Base-by-base conservation (phyloP, 129 eudicot genomes). In the Lonicera japonica region DNA sequence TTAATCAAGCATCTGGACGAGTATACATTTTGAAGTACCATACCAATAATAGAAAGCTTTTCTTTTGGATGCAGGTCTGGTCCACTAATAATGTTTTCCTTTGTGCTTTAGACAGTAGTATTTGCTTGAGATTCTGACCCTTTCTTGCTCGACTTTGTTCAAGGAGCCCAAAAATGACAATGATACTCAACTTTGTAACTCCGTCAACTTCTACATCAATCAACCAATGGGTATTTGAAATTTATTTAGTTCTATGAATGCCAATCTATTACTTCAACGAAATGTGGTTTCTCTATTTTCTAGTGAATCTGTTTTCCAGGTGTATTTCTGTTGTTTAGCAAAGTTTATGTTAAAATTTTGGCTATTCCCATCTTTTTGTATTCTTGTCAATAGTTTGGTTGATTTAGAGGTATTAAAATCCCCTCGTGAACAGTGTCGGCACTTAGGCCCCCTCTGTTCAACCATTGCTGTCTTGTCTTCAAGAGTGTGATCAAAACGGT, bases 11-110 rank as follows among this genome's bases (percentile, higher is more conserved):
- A 66, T 67, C 95, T 23, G 96, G 86, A 80, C 85, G 99, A 73
- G 99, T 92, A 47, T 92, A 92, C 75, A 48, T 92, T 21, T 72
- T 92, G 60, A 92, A 88, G 89, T 88, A 88, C 63, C 83, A 72
- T 65, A 85, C 95, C 16, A 96, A 92, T 41, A 89, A 85, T 61
- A 79, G 99, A 54, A 92, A 83, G 81, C 78, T 83, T 70, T 92
- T 92, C 80, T 92, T 85, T 64, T 92, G 95, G 99, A 85, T 92
- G 95, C 99, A 92, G 96, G 98, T 80, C 66, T 41, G 63, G 50
- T 43, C 50, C 50, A 10, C 36, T 29, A 1, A 8, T 67, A 4
- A 43, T 41, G 13, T n/a, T 24, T 11, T 25, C 48, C 23, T 57
- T 40, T 22, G 52, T 60, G 20, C 9, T 52, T 54, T 39, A 5